Percentiles rank a stretch among this genome's conserved stretches.
Evolutionary conservation across 352 stramenopile species (phyloP).

Genomic region (Pythium insidiosum): DNA sequence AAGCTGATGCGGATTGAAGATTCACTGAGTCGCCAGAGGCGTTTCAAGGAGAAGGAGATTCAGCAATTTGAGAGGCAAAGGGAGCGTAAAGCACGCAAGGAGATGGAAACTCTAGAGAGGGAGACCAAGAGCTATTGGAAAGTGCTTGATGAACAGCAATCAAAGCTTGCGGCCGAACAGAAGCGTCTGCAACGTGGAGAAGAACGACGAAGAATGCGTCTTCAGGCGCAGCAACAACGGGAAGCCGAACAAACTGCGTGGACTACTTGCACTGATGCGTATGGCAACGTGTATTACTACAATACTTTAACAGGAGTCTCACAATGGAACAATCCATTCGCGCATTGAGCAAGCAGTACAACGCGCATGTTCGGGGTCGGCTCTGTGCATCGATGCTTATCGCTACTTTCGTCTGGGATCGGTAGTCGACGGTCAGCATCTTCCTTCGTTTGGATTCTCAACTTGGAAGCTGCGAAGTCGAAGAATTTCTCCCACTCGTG

Average conservation of each 20-base stretch:
- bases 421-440: too few species aligned
- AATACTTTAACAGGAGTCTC: slow-evolving; percentile 39
- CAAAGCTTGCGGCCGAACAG: slow-evolving; percentile 18
- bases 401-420: too few species aligned
- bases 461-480: slow-evolving; percentile 21
- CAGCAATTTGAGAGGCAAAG: slow-evolving; percentile 20
- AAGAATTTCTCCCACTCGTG: slow-evolving; percentile 72
- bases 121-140: slow-evolving; percentile 25
- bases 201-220: slow-evolving; percentile 17
- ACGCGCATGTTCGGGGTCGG: too few species aligned
- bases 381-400: too few species aligned
- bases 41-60: slow-evolving; percentile 26
- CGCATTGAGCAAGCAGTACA: background rate
- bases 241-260: slow-evolving; percentile 24
- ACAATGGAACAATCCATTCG: slow-evolving; percentile 38
- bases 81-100: slow-evolving; percentile 29
- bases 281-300: slow-evolving; percentile 56
- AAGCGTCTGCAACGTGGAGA: slow-evolving; percentile 26
- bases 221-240: slow-evolving; percentile 28
- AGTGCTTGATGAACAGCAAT: slow-evolving; percentile 14
- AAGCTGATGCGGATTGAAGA: slow-evolving; percentile 41
- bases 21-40: slow-evolving; percentile 28
- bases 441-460: too few species aligned
- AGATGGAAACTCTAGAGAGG: slow-evolving; percentile 39
- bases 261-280: slow-evolving; percentile 35